A percentile compares a stretch with the other conserved stretches of the same genome.
Conservation (phyloP, 805 yeast species). For the Kodamaea neixiangensis region DNA sequence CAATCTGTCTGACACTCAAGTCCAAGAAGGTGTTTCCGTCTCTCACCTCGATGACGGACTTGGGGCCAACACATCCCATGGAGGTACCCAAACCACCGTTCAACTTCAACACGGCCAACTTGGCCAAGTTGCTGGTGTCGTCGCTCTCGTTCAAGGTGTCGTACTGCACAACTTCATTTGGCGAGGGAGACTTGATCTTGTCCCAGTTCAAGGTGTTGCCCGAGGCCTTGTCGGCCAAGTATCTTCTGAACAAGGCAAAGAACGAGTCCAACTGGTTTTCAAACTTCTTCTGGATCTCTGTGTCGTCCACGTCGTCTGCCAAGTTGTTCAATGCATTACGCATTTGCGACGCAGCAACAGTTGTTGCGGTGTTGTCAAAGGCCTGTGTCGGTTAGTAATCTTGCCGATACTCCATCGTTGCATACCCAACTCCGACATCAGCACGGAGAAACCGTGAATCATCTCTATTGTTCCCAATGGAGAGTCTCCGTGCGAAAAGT, state of each 20-base stretch:
- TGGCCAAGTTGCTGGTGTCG: constrained; percentile 54
- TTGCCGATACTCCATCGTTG: not conserved
- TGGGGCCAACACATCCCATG: constrained; percentile 99
- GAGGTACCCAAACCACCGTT: constrained; percentile 99
- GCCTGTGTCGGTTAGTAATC: constrained; percentile 51
- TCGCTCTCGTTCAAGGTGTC: constrained; percentile 42
- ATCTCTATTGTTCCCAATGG: not conserved
- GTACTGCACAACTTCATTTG: constrained; percentile 88
- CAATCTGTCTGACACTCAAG: constrained; percentile 94
- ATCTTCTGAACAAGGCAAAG: constrained; percentile 90
- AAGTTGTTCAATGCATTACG: constrained; percentile 89
- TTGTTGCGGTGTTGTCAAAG: constrained; percentile 91
- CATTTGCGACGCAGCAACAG: constrained; percentile 97
- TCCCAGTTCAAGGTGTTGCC: constrained; percentile 92
- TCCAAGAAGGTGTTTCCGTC: constrained; percentile 98
- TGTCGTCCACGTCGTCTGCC: constrained; percentile 74
- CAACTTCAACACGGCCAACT: constrained; percentile 91
- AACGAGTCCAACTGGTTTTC: constrained; percentile 94
- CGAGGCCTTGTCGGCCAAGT: constrained; percentile 83
- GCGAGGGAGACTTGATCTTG: constrained; percentile 85
- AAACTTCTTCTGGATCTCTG: constrained; percentile 54
- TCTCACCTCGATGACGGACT: constrained; percentile 96
- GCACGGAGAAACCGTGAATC: not conserved
- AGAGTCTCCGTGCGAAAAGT: not conserved
- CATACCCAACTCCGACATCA: not conserved